Evolutionary conservation across 2,329 filamentous ascomycete species (phyloP), one percentile per base, ranked within the genome.

Genomic region (Phialophora macrospora): DNA sequence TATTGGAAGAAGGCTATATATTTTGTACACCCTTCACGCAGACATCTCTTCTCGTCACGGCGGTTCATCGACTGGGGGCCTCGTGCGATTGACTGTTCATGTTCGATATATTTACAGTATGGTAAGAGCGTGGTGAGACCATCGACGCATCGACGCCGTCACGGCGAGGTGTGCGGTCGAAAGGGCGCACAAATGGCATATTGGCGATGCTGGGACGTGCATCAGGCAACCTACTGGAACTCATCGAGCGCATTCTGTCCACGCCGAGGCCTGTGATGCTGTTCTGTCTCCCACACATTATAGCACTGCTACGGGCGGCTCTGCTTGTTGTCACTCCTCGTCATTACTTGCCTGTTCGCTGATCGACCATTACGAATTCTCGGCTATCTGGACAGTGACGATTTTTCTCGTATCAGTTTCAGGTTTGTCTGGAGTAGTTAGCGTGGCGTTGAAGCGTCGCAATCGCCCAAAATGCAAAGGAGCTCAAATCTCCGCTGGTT

Each of bases 401-500:
- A 17, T n/a, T 44, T n/a, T 6, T 9, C 30, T 30, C 30, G 30
- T 30, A 8, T 51, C 48, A 20, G 48, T 51, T 51, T 51, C 48
- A 51, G 20, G 20, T 51, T 51, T 12, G 24, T 38, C 17, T 5
- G 5, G 38, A n/a, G 38, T 20, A 8, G 6, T n/a, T n/a, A 51
- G 48, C 24, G 48, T 51, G 48, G 48, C 22, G 20, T 51, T 7
- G 24, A 26, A 17, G 2, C 14, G 48, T 26, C 48, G 48, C 48
- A 51, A 51, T 26, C 28, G 52, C 52, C 52, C n/a, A 55, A 55
- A 30, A 34, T 17, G 52, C 52, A n/a, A 55, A 55, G 52, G 52
- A 55, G 26, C 52, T 55, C 52, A 55, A 51, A 55, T 55, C 52
- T 55, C 52, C 52, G 52, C 24, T 51, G 48, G 20, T 11, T 51